phyloP scores from a whole-genome alignment of 2,329 filamentous ascomycete genomes.

The Fusarium falciforme region DNA sequence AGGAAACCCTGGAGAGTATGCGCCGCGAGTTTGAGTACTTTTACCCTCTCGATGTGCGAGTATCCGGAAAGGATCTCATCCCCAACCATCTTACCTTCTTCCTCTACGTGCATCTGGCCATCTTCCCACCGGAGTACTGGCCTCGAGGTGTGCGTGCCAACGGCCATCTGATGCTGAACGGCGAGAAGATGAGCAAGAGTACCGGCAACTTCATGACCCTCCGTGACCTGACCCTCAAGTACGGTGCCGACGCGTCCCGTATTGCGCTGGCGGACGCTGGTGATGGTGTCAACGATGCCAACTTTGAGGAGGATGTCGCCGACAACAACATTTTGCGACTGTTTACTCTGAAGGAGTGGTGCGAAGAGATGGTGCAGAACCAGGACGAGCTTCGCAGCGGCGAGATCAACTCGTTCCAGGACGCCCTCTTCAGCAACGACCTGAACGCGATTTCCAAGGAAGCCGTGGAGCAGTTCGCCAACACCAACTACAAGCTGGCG shows the following conservation, averaged over 20 bases:
- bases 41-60: slow-evolving; percentile 90
- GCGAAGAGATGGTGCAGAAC: slow-evolving; percentile 83
- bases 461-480: slow-evolving; percentile 80
- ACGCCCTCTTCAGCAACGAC: slow-evolving; percentile 92
- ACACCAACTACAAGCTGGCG: slow-evolving; percentile 82
- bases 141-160: slow-evolving; percentile 88
- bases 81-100: slow-evolving; percentile 96
- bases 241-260: slow-evolving; percentile 91
- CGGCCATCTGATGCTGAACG: slow-evolving; percentile 93
- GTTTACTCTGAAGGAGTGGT: slow-evolving; percentile 87
- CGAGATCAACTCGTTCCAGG: slow-evolving; percentile 80
- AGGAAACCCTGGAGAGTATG: slow-evolving; percentile 81
- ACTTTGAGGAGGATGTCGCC: slow-evolving; percentile 95
- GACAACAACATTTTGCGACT: slow-evolving; percentile 91
- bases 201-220: slow-evolving; percentile 98
- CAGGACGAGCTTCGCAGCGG: slow-evolving; percentile 78
- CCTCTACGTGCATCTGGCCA: slow-evolving; percentile 90
- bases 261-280: slow-evolving; percentile 95
- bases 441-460: slow-evolving; percentile 86
- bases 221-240: slow-evolving; percentile 87
- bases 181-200: slow-evolving; percentile 98
- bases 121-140: slow-evolving; percentile 92
- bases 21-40: slow-evolving; percentile 95
- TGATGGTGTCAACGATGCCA: slow-evolving; percentile 93
- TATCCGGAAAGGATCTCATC: slow-evolving; percentile 92